Evolutionary conservation across 495 filamentous ascomycete genomes (phyloP).

Genomic region (Daldinia vernicosa): DNA sequence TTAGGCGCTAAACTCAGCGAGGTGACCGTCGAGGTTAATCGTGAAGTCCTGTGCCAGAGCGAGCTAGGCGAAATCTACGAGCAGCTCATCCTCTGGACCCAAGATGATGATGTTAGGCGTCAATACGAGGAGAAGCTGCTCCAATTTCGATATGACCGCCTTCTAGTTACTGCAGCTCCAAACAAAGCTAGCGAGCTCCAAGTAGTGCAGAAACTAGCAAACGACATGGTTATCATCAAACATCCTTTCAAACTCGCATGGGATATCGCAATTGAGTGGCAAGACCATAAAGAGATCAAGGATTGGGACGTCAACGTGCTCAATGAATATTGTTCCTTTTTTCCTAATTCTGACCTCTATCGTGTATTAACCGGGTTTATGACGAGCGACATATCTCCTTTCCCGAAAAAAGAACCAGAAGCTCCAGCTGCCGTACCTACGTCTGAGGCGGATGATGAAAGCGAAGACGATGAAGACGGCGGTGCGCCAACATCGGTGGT

Average conservation of each 20-base stretch:
- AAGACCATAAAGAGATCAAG: slow-evolving; percentile 73
- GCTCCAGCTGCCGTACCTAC: slow-evolving; percentile 28
- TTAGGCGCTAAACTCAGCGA: slow-evolving; percentile 84
- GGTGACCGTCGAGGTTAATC: slow-evolving; percentile 85
- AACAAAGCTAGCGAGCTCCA: slow-evolving; percentile 73
- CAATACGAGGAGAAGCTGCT: slow-evolving; percentile 90
- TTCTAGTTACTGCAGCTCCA: slow-evolving; percentile 70
- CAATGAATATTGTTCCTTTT: slow-evolving; percentile 80
- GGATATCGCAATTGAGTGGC: slow-evolving; percentile 90
- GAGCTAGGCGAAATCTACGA: slow-evolving; percentile 78
- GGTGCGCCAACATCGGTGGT: slow-evolving; percentile 58
- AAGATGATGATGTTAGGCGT: slow-evolving; percentile 84
- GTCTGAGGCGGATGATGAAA: slow-evolving; percentile 47
- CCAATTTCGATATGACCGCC: slow-evolving; percentile 77
- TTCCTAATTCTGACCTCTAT: slow-evolving; percentile 81
- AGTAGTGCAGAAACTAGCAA: slow-evolving; percentile 75
- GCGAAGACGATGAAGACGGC: slow-evolving; percentile 63
- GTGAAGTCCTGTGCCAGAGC: slow-evolving; percentile 78
- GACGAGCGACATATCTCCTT: slow-evolving; percentile 84
- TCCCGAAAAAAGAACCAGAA: slow-evolving; percentile 57
- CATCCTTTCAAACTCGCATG: slow-evolving; percentile 91
- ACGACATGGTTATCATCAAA: slow-evolving; percentile 94
- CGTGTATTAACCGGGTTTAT: slow-evolving; percentile 84
- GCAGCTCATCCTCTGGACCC: slow-evolving; percentile 86
- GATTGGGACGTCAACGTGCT: slow-evolving; percentile 79